Evolutionary conservation across 768 basidiomycete species (phyloP).

Genomic region (Boletus barrowsii): DNA sequence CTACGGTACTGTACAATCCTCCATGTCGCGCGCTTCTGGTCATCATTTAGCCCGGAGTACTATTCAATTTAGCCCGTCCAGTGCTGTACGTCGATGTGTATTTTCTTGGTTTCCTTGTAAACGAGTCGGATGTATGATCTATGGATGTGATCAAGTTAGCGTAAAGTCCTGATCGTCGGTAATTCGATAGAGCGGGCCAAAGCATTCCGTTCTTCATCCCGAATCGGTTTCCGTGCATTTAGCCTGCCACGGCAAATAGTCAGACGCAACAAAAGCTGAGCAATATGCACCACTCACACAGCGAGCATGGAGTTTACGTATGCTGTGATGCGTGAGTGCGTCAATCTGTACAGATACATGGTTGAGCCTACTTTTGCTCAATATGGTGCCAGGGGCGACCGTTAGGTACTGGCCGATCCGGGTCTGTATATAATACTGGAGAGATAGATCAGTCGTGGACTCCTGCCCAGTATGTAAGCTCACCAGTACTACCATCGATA

Average conservation of each 20-base stretch:
- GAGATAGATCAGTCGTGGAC: neutral
- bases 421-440: slow-evolving; percentile 10
- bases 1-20: neutral
- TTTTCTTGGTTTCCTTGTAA: neutral
- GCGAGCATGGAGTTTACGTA: slow-evolving; percentile 23
- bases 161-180: neutral
- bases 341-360: neutral
- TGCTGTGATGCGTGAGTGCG: slow-evolving; percentile 5
- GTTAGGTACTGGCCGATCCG: neutral
- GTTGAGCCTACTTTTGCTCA: slow-evolving; percentile 12
- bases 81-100: neutral
- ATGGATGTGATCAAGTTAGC: too few relatives aligned
- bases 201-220: slow-evolving; percentile 7
- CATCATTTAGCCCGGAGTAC: neutral
- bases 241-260: slow-evolving; percentile 2
- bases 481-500: slow-evolving; percentile 13
- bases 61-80: neutral
- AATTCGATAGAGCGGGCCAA: neutral
- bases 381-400: slow-evolving; percentile 6
- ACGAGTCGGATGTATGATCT: too few relatives aligned
- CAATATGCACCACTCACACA: slow-evolving; percentile 10
- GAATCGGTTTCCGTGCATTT: slow-evolving; percentile 9
- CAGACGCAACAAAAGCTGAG: neutral
- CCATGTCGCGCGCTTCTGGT: neutral
- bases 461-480: neutral